Conservation (phyloP, 2,329 filamentous ascomycete genomes). For the Neoascochyta sp. region DNA sequence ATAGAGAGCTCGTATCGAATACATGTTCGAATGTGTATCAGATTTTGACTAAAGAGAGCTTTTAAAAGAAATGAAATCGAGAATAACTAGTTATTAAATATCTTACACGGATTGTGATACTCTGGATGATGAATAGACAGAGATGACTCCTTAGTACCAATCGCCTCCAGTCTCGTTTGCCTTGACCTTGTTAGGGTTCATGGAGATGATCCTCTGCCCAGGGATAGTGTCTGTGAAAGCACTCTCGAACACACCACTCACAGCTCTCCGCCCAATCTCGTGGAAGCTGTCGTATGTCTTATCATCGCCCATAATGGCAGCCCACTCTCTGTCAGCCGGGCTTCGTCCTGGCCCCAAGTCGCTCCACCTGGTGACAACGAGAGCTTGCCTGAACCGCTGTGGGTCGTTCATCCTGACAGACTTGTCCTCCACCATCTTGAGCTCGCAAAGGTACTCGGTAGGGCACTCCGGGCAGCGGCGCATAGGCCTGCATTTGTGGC, state of each 20-base stretch:
- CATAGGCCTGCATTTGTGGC: constrained; percentile 56
- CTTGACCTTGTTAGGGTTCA: constrained; percentile 56
- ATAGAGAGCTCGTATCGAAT: too few relatives aligned
- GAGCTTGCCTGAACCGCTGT: constrained; percentile 55
- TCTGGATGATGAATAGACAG: too few relatives aligned
- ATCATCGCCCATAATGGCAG: constrained; percentile 46
- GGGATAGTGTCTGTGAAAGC: constrained; percentile 55
- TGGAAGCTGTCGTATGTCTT: constrained; percentile 53
- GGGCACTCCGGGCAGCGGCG: constrained; percentile 60
- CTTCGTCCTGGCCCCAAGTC: constrained; percentile 54
- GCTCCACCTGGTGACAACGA: constrained; percentile 60
- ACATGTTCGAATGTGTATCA: too few relatives aligned
- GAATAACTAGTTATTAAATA: too few relatives aligned
- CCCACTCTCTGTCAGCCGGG: constrained; percentile 51
- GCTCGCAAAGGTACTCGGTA: constrained; percentile 59
- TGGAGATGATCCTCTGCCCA: constrained; percentile 54
- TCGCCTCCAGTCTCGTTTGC: constrained; percentile 53
- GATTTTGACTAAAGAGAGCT: too few relatives aligned
- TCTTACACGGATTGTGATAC: too few relatives aligned
- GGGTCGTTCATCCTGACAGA: constrained; percentile 35
- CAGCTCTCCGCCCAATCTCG: constrained; percentile 51
- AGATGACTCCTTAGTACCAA: constrained; percentile 63
- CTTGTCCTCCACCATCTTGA: constrained; percentile 57
- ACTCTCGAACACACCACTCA: constrained; percentile 59
- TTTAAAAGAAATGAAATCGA: too few relatives aligned